phyloP scores from a whole-genome alignment of 768 basidiomycete species.

The Termitomyces titanicus region DNA sequence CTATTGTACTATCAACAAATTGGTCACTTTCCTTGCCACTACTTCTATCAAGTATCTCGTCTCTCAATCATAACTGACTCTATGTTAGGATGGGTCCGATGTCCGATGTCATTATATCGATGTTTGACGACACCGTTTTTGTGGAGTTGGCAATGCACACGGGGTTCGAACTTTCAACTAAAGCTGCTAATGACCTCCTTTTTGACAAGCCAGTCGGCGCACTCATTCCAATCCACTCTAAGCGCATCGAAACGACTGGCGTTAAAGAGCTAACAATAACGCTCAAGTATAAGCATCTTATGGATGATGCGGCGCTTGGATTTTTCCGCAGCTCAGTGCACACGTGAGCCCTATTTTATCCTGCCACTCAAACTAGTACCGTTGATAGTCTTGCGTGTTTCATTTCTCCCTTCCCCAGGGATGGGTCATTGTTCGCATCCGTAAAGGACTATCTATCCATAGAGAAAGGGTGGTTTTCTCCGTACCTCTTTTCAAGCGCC shows the following conservation, averaged over 20 bases:
- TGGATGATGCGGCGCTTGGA: conserved; percentile 55
- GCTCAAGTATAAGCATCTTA: conserved; percentile 55
- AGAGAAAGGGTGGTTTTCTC: conserved; percentile 68
- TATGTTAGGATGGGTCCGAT: conserved; percentile 45
- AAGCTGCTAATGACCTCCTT: conserved; percentile 50
- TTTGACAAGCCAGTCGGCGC: conserved; percentile 45
- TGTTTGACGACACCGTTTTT: conserved; percentile 54
- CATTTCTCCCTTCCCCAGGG: conserved; percentile 26
- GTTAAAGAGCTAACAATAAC: conserved; percentile 50
- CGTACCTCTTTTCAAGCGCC: conserved; percentile 60
- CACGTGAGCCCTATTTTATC: conserved; percentile 31
- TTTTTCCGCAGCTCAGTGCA: conserved; percentile 62
- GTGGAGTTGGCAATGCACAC: conserved; percentile 54
- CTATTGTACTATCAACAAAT: not conserved
- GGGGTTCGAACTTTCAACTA: conserved; percentile 48
- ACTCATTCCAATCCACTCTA: conserved; percentile 49
- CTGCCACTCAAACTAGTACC: too few relatives aligned
- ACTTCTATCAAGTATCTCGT: not conserved
- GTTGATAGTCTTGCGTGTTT: not conserved
- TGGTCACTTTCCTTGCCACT: not conserved
- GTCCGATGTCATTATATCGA: conserved; percentile 45
- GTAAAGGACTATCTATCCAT: conserved; percentile 62
- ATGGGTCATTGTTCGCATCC: conserved; percentile 53
- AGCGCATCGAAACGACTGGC: conserved; percentile 51
- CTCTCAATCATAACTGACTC: not conserved